Evolutionary conservation across 169 alveolate species (phyloP), one percentile per base, ranked within the genome.

Genomic region (Fabrea salina): DNA sequence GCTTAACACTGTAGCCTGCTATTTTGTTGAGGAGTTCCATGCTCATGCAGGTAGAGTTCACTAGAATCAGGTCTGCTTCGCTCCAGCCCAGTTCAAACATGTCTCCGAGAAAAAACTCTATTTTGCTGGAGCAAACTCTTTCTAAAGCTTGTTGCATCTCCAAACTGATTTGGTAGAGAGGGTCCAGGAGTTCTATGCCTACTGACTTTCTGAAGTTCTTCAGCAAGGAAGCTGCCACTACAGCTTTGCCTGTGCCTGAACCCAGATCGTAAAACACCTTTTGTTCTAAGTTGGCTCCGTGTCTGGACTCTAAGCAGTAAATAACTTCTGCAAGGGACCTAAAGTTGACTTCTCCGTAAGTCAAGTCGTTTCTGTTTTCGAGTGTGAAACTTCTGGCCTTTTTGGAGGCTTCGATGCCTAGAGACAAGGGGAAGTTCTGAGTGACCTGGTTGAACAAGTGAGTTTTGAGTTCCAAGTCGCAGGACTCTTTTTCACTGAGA

Each of bases 251-350:
- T 1, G 82, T 82, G 0, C 94, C 94, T 25, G 87, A 82, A 2
- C 94, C 94, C 43, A 89, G 75, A 82, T 89, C 94, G 79, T 89
- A 89, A 71, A 89, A 89, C 13, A 83, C 72, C 22, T n/a, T n/a
- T n/a, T n/a, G n/a, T n/a, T n/a, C n/a, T n/a, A n/a, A n/a, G n/a
- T n/a, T n/a, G n/a, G n/a, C n/a, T n/a, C n/a, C n/a, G n/a, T n/a
- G n/a, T n/a, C n/a, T n/a, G n/a, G n/a, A n/a, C n/a, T n/a, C n/a
- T n/a, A n/a, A n/a, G n/a, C n/a, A n/a, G n/a, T n/a, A n/a, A n/a
- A n/a, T n/a, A n/a, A n/a, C n/a, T n/a, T n/a, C n/a, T n/a, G n/a
- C n/a, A n/a, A n/a, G n/a, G n/a, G n/a, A n/a, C n/a, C n/a, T n/a
- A n/a, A n/a, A n/a, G n/a, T n/a, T n/a, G n/a, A n/a, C n/a, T n/a